Percentiles rank a stretch among this genome's conserved stretches.
Evolutionary conservation across 495 filamentous ascomycete species (phyloP).

Genomic region (Barbatosphaeria neglecta): DNA sequence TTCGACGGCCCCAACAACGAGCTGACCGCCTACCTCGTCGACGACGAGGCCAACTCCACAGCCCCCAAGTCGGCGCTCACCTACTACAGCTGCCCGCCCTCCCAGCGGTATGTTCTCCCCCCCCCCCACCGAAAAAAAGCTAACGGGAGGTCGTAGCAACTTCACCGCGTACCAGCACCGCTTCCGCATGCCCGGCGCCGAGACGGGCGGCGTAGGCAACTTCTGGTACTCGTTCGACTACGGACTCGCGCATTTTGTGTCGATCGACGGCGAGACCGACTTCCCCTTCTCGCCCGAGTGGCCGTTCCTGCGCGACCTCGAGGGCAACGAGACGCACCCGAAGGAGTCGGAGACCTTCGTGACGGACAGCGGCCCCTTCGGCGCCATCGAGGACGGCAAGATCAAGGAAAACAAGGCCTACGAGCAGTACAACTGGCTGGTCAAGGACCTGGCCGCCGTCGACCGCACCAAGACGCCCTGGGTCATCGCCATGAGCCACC

Average conservation of each 20-base stretch:
- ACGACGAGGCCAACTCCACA: constrained; percentile 16
- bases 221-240: constrained; percentile 55
- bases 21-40: constrained; percentile 35
- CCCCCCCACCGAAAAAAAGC: not conserved
- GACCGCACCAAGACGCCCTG: constrained; percentile 42
- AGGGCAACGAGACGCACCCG: constrained; percentile 27
- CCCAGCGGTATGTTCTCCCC: constrained; percentile 14
- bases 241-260: constrained; percentile 42
- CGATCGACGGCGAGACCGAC: constrained; percentile 47
- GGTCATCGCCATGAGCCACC: constrained; percentile 40
- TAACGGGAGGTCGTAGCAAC: constrained; percentile 8
- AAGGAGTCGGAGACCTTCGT: constrained; percentile 29
- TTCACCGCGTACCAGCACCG: constrained; percentile 21
- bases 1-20: constrained; percentile 37
- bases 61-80: constrained; percentile 21
- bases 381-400: constrained; percentile 24
- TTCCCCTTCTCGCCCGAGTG: constrained; percentile 20
- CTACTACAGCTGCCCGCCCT: constrained; percentile 34
- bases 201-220: constrained; percentile 27
- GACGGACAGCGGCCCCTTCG: constrained; percentile 42
- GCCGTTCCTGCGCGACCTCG: constrained; percentile 27
- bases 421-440: constrained; percentile 33
- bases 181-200: constrained; percentile 9
- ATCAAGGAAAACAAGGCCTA: constrained; percentile 25
- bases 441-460: constrained; percentile 34